These are phyloP conservation scores for Guyanaporus albipodus DNA, from an alignment of 768 basidiomycete species.

Conservation along the genomic window DNA sequence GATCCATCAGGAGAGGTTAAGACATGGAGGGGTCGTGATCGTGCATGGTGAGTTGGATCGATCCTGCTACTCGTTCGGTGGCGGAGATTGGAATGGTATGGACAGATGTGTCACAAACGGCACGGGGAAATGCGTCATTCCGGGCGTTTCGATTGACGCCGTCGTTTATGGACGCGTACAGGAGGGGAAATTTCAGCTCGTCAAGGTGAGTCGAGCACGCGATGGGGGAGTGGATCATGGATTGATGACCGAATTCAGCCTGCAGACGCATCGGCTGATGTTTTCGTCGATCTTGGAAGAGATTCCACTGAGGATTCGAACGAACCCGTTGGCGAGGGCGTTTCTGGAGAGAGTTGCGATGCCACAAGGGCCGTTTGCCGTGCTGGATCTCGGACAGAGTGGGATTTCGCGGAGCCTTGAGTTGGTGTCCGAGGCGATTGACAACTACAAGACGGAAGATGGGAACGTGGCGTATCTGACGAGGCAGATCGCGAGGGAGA, in stretches of 20 bases:
- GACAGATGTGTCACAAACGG: conserved; percentile 72
- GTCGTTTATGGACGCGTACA: conserved; percentile 78
- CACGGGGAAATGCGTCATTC: conserved; percentile 82
- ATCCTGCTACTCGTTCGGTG: background rate
- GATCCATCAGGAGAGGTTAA: conserved; percentile 77
- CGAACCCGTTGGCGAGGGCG: conserved; percentile 72
- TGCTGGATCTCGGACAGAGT: conserved; percentile 66
- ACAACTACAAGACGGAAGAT: conserved; percentile 85
- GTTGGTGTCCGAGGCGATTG: conserved; percentile 80
- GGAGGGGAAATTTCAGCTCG: conserved; percentile 79
- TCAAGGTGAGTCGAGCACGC: conserved; percentile 54
- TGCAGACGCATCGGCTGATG: conserved; percentile 76
- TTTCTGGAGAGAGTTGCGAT: conserved; percentile 67
- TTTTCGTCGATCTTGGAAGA: conserved; percentile 85
- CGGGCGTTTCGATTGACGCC: conserved; percentile 83
- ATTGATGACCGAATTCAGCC: conserved; percentile 42
- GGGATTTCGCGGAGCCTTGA: conserved; percentile 75
- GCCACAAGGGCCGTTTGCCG: conserved; percentile 54
- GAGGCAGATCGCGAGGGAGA: conserved; percentile 87
- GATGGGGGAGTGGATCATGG: background rate
- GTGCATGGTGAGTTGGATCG: conserved; percentile 64
- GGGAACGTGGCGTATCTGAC: conserved; percentile 86
- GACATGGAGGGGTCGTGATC: conserved; percentile 82
- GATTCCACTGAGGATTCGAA: conserved; percentile 79
- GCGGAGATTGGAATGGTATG: conserved; percentile 9